phyloP scores from a whole-genome alignment of 495 filamentous ascomycete species.

The Saxophila tyrrhenica region DNA sequence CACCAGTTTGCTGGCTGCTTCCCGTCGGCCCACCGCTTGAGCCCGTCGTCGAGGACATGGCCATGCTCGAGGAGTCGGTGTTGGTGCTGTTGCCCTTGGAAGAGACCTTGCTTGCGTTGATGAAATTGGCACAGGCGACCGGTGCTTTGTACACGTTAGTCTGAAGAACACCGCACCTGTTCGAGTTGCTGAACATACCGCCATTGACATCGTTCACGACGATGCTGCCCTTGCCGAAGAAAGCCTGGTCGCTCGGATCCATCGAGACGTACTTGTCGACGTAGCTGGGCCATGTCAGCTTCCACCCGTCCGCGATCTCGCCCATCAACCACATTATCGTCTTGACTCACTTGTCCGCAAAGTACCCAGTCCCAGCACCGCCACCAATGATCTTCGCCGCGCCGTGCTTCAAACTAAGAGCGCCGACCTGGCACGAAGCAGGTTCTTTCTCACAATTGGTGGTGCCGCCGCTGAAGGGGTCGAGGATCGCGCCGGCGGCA shows the following conservation, averaged over 20 bases:
- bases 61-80: not conserved
- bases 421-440: not conserved
- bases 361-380: not conserved
- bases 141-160: not conserved
- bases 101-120: not conserved
- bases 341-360: not conserved
- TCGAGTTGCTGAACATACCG: not conserved
- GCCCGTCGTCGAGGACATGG: not conserved
- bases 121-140: not conserved
- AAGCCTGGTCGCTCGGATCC: not conserved
- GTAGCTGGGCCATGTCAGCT: not conserved
- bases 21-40: not conserved
- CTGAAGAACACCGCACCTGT: not conserved
- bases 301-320: not conserved
- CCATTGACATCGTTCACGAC: not conserved
- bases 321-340: not conserved
- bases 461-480: not conserved
- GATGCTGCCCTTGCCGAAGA: not conserved
- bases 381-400: not conserved
- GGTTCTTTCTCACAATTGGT: not conserved
- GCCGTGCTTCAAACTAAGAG: not conserved
- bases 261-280: slow-evolving; percentile 1
- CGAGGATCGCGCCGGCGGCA: not conserved
- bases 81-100: not conserved
- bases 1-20: not conserved